Evolutionary conservation across 495 filamentous ascomycete genomes (phyloP), one percentile per base, ranked within the genome.

Genomic region (Penicilliopsis zonata): DNA sequence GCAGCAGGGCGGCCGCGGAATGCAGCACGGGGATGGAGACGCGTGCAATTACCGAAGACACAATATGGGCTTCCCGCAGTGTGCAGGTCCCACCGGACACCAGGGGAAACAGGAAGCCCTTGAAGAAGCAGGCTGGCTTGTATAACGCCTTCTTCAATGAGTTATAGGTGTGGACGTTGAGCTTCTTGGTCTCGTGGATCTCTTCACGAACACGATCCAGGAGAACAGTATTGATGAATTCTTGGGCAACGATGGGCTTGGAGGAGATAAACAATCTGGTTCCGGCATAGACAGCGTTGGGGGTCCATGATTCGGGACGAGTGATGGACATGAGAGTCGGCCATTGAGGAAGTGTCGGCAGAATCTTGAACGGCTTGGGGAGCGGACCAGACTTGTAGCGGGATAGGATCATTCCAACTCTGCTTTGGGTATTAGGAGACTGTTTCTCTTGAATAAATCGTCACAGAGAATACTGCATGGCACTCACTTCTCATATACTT

Each of bases 61-160:
- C 67, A 43, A 96, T 94, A 41, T 86, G 77, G 1, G 90, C 90
- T 58, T 98, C 90, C 19, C 86, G 72, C 27, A 96, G 57, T 3
- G 86, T 88, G 61, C 86, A 93, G 17, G 75, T 83, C 7, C 82
- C 66, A 34, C 70, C 72, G 10, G 67, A 68, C 0, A 88, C 78
- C 8, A 98, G 67, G 3, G 92, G 92, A 47, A 96, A 96, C 4
- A 98, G 65, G 40, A 96, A 73, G 1, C 90, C 90, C 54, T 95
- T 95, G 67, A 99, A 96, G 59, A 92, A 99, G 14, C 85, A 84
- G 0, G 85, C 82, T 2, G 90, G 92, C 49, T 95, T 96, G 66
- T 94, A 99, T 6, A 96, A 67, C 2, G 78, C 76, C 49, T 93
- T 93, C 54, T 93, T 94, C 28, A 98, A 63, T 2, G 84, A 74